Percentiles rank a stretch among this genome's conserved stretches.
phyloP scores from a whole-genome alignment of 345 rosid genomes.

The Pugionium cornutum region DNA sequence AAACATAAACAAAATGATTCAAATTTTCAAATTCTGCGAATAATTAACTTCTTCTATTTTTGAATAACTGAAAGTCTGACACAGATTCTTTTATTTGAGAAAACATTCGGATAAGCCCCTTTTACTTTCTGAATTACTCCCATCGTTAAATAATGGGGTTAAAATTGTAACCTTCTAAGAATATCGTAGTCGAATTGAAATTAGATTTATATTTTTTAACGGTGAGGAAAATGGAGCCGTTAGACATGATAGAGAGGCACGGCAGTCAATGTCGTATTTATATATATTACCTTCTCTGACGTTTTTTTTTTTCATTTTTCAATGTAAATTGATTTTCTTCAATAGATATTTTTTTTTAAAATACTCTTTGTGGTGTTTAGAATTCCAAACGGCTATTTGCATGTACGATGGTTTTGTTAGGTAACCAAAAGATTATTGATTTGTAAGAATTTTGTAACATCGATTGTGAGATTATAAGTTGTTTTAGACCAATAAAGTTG shows the following conservation, averaged over 20 bases:
- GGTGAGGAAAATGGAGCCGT: slow-evolving; percentile 16
- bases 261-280: slow-evolving; percentile 26
- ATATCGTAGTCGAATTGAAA: neutral
- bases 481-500: too few species aligned
- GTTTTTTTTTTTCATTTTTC: neutral
- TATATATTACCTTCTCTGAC: neutral
- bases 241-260: slow-evolving; percentile 13
- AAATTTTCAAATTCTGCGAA: slow-evolving; percentile 24
- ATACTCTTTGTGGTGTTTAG: neutral
- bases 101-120: neutral
- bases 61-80: neutral
- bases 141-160: neutral
- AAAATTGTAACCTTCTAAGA: neutral
- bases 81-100: neutral
- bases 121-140: neutral
- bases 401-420: slow-evolving; percentile 16
- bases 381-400: slow-evolving; percentile 22
- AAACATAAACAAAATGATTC: neutral
- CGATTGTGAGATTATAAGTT: too few species aligned
- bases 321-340: slow-evolving; percentile 10
- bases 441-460: too few species aligned
- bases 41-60: neutral
- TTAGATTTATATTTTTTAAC: neutral
- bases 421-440: too few species aligned
- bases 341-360: neutral